phyloP scores from a whole-genome alignment of 2,329 filamentous ascomycete genomes.

The Curvularia lunata region DNA sequence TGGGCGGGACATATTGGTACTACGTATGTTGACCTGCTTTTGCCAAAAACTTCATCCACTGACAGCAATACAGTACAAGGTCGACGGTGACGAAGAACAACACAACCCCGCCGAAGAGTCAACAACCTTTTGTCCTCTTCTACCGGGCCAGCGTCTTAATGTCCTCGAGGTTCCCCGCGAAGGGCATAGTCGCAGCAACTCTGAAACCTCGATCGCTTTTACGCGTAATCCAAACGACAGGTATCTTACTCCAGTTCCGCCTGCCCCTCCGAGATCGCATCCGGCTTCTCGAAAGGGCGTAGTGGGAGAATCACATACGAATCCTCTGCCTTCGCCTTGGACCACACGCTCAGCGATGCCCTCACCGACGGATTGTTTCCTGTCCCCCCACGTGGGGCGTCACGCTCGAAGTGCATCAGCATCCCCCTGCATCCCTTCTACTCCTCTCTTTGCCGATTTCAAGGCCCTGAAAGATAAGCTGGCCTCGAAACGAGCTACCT shows the following conservation, averaged over 20 bases:
- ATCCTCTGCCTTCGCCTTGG: conserved; percentile 30
- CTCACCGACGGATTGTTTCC: conserved; percentile 29
- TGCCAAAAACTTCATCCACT: conserved; percentile 10
- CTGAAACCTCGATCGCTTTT: conserved; percentile 69
- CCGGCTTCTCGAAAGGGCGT: conserved; percentile 28
- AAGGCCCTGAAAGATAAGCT: conserved; percentile 43
- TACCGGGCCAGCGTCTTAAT: conserved; percentile 89
- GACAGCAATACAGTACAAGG: conserved; percentile 72
- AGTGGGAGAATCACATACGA: conserved; percentile 24
- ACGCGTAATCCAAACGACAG: conserved; percentile 82
- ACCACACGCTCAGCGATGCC: conserved; percentile 41
- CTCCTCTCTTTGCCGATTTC: conserved; percentile 40
- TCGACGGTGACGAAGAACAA: conserved; percentile 80
- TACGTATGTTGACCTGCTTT: conserved; percentile 68
- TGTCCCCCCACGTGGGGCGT: conserved; percentile 32
- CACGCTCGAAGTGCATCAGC: conserved; percentile 43
- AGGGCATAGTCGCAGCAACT: conserved; percentile 66
- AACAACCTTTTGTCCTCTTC: conserved; percentile 80
- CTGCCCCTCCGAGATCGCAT: conserved; percentile 42
- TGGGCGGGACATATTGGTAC: conserved; percentile 95
- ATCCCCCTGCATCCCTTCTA: conserved; percentile 36
- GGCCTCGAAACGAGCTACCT: conserved; percentile 35
- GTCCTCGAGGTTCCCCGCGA: conserved; percentile 81
- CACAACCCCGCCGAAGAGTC: conserved; percentile 74
- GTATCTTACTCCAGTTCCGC: conserved; percentile 71